Conservation (phyloP, 345 rosid genomes). For the Syzygium aromaticum region DNA sequence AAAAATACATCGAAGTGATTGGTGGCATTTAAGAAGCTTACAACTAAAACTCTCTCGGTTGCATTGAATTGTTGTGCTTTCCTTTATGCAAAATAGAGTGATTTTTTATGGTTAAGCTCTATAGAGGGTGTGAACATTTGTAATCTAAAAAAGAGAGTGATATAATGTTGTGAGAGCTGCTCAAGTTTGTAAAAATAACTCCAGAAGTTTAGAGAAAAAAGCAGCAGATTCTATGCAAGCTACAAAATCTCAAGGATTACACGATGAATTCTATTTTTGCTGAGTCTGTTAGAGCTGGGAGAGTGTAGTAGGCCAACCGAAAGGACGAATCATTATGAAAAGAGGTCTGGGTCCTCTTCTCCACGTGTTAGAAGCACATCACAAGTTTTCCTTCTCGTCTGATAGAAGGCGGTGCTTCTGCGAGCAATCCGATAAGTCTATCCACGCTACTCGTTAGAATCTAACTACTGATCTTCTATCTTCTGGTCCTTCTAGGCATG, state of each 20-base stretch:
- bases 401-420: background rate
- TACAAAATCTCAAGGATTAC: background rate
- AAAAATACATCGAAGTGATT: background rate
- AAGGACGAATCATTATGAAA: background rate
- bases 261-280: background rate
- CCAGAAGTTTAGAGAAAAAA: background rate
- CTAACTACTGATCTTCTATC: background rate
- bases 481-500: background rate
- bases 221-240: background rate
- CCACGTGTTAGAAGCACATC: rapidly evolving
- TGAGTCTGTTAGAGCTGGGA: background rate
- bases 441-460: background rate
- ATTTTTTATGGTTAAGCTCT: background rate
- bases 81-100: background rate
- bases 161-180: background rate
- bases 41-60: background rate
- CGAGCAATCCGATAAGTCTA: background rate
- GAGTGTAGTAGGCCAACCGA: background rate
- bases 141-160: background rate
- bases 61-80: background rate
- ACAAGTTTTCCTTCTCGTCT: background rate
- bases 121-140: background rate
- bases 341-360: background rate
- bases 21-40: background rate
- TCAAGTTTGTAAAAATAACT: background rate